Base-by-base conservation (phyloP, 352 stramenopile species). In the Aphanomyces cochlioides region DNA sequence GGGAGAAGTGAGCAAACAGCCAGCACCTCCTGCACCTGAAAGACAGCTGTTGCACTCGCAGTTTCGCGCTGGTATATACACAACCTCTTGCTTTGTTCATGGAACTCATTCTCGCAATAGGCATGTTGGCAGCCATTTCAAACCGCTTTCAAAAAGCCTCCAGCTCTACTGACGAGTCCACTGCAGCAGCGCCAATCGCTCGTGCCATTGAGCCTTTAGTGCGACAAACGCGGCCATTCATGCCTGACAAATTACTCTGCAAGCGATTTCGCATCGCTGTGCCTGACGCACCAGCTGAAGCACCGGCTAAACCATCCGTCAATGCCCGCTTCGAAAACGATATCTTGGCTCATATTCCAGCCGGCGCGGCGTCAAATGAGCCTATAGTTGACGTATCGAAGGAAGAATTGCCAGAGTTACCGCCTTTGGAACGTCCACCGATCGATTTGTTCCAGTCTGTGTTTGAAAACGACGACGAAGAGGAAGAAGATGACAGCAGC, bases 211-310 rank as follows among this genome's bases (percentile, higher is more conserved):
- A 61, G 34, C 39, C 50, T 8, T 34, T 66, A 7, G 56, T 70
- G 39, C 56, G 72, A 3, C 13, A 37, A 68, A 19, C 17, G 13
- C 45, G 21, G 19, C 37, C 71, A 8, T 95, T 85, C 84, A 79
- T 88, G 34, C 87, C 87, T 4, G 84, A 82, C 38, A 73, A 78
- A 7, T 56, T 95, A 21, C 75, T 95, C 0, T 93, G 87, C 73
- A 95, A 95, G 69, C 87, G 87, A 5, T 95, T 93, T 66, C 84
- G 80, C 45, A 79, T 92, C 2, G 89, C 90, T 43, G 90, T 84
- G 40, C 43, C 74, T 28, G 76, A 73, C 50, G 70, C 17, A n/a
- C 76, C 76, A 1, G 70, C 76, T 2, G 59, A 67, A 7, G 59
- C 10, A 3, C 17, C 47, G 10, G 40, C 40, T 5, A 69, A 69